Percentiles rank a stretch among this genome's conserved stretches.
Conservation (phyloP, 768 basidiomycete species). For the Boletus pseudo-olivaceus region DNA sequence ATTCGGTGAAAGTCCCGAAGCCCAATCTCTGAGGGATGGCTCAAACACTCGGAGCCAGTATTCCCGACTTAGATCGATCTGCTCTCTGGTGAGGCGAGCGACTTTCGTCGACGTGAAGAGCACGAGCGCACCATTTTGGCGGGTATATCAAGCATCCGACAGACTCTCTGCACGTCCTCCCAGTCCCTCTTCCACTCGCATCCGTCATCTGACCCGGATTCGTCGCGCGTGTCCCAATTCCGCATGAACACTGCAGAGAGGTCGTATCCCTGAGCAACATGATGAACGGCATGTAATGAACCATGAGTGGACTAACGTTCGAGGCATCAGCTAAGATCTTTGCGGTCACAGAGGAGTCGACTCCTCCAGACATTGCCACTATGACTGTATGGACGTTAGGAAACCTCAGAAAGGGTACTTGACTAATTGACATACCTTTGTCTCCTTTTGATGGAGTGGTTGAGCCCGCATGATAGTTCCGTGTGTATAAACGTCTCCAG, state of each 20-base stretch:
- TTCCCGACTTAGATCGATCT: conserved; percentile 86
- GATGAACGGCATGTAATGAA: not conserved
- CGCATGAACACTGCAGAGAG: conserved; percentile 92
- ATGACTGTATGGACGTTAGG: conserved; percentile 50
- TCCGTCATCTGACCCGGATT: conserved; percentile 70
- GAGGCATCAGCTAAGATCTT: conserved; percentile 54
- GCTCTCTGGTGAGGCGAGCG: conserved; percentile 1
- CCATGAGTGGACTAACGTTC: conserved; percentile 40
- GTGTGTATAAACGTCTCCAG: conserved; percentile 1
- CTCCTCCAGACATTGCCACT: conserved; percentile 93
- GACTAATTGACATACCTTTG: conserved; percentile 17
- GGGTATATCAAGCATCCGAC: conserved; percentile 68
- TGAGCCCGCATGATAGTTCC: conserved; percentile 16
- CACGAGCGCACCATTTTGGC: conserved; percentile 54
- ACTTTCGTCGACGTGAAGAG: not conserved
- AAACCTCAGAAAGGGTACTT: not conserved
- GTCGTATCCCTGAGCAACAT: conserved; percentile 59
- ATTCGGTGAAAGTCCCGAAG: conserved; percentile 79
- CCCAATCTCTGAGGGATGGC: conserved; percentile 77
- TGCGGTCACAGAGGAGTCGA: conserved; percentile 92
- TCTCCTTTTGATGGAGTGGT: conserved; percentile 24
- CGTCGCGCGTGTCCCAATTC: conserved; percentile 91
- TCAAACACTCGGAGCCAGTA: conserved; percentile 94
- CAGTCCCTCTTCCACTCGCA: conserved; percentile 98
- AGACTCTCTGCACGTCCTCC: conserved; percentile 84